phyloP scores from a whole-genome alignment of 2,329 filamentous ascomycete species.

The Sphaerostilbella broomeana region DNA sequence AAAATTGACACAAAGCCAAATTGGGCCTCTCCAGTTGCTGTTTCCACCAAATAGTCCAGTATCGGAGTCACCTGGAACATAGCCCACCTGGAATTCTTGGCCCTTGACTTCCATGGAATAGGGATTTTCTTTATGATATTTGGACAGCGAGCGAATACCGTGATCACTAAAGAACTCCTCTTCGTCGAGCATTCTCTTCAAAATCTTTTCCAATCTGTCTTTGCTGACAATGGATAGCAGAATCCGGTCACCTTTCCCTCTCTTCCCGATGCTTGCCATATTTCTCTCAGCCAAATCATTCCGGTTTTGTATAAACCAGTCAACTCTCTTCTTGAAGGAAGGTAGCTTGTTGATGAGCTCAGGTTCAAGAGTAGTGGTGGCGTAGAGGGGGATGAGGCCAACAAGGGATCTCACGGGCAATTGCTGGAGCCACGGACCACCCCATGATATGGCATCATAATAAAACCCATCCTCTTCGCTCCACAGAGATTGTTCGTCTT shows the following conservation, averaged over 20 bases:
- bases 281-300: conserved; percentile 85
- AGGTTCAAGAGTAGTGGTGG: conserved; percentile 85
- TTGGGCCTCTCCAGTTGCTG: conserved; percentile 94
- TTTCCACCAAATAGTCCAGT: conserved; percentile 93
- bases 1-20: conserved; percentile 96
- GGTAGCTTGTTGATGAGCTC: conserved; percentile 89
- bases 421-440: conserved; percentile 87
- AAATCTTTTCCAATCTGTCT: conserved; percentile 81
- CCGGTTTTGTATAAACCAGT: conserved; percentile 90
- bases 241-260: conserved; percentile 84
- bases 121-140: conserved; percentile 82
- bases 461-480: conserved; percentile 97
- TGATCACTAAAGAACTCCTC: conserved; percentile 87
- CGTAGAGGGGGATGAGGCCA: conserved; percentile 87
- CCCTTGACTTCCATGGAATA: conserved; percentile 95
- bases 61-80: conserved; percentile 93
- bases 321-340: conserved; percentile 82
- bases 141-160: conserved; percentile 87
- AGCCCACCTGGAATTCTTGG: conserved; percentile 78
- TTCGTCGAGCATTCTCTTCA: conserved; percentile 88
- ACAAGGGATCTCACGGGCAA: conserved; percentile 88
- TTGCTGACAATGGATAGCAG: conserved; percentile 87
- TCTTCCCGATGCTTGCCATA: conserved; percentile 85
- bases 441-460: conserved; percentile 96
- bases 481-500: conserved; percentile 79